Evolutionary conservation across 2,329 filamentous ascomycete genomes (phyloP).

Genomic region (Apiospora saccharicola): DNA sequence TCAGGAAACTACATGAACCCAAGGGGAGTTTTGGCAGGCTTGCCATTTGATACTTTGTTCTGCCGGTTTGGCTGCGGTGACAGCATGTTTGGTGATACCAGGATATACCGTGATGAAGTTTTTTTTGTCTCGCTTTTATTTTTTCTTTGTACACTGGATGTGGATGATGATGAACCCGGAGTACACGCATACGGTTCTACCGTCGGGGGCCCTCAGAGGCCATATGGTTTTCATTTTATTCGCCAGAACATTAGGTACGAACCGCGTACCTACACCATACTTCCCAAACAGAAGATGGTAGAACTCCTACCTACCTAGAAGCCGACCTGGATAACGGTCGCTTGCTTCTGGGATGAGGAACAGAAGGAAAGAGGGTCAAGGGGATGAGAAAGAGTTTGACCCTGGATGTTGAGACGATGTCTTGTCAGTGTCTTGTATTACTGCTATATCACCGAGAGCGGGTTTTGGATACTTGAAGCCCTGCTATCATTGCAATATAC

Average conservation of each 20-base stretch:
- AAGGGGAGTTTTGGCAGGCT: not conserved
- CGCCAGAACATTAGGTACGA: not conserved
- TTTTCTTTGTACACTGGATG: slow-evolving; percentile 8
- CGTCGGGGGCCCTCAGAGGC: not conserved
- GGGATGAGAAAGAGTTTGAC: not conserved
- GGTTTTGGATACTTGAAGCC: not conserved
- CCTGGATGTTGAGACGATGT: not conserved
- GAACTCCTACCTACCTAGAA: not conserved
- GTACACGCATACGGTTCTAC: slow-evolving; percentile 1
- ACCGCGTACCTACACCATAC: not conserved
- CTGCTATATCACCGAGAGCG: slow-evolving; percentile 3
- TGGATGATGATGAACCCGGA: not conserved
- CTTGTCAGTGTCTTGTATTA: slow-evolving; percentile 10
- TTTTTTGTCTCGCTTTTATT: not conserved
- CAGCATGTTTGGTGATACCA: slow-evolving; percentile 21
- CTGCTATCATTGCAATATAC: slow-evolving; percentile 15
- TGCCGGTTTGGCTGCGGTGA: slow-evolving; percentile 14
- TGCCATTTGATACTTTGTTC: slow-evolving; percentile 17
- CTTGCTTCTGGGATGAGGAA: not conserved
- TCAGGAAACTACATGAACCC: not conserved
- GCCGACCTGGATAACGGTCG: not conserved
- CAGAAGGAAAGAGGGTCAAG: not conserved
- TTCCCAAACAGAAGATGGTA: not conserved
- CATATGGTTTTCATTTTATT: not conserved
- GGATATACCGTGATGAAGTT: slow-evolving; percentile 18